Base-by-base conservation (phyloP, 2,329 filamentous ascomycete genomes). In the Verticillium nonalfalfae region DNA sequence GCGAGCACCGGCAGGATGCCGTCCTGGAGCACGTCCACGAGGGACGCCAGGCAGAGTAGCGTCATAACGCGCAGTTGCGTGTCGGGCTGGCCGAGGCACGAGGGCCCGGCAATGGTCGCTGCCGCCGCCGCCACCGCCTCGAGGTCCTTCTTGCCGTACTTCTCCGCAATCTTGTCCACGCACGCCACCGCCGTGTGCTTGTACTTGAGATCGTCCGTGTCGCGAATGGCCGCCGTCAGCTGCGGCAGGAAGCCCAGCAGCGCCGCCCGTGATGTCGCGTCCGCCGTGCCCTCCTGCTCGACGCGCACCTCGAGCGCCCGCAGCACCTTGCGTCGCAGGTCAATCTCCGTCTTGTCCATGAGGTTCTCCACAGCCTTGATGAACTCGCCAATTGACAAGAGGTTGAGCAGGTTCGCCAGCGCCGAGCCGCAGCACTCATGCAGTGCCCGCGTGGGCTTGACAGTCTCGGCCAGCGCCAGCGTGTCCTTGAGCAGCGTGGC, bases 61-160 rank as follows among this genome's bases (percentile, higher is more conserved):
- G 92, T 91, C 80, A 96, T 90, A 63, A 94, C 83, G 50, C 89
- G 88, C 57, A 97, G 84, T 33, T 85, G 85, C 66, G 84, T 79
- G 68, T 96, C 90, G 13, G 82, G 75, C 71, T 90, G 88, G 40
- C 90, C 90, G 57, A 98, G 83, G 65, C 91, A 94, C 65, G 90
- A 81, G 60, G 86, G 79, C 52, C 93, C 87, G 40, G 90, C 87
- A 68, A 99, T 89, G 1, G 89, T 89, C 62, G 87, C 81, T 4
- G 93, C 91, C 5, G 93, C 90, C 4, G 85, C 84, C 33, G 90
- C 82, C 55, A 97, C 90, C 55, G 87, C 88, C 66, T 90, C 86
- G 1, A 90, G 81, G 69, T 97, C 91, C 73, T 93, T 96, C 79
- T 95, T 96, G 67, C 95, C 96, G 72, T 97, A 98, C 73, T 94